Conservation (phyloP, 2,329 filamentous ascomycete species). For the Fusarium tuaranense region DNA sequence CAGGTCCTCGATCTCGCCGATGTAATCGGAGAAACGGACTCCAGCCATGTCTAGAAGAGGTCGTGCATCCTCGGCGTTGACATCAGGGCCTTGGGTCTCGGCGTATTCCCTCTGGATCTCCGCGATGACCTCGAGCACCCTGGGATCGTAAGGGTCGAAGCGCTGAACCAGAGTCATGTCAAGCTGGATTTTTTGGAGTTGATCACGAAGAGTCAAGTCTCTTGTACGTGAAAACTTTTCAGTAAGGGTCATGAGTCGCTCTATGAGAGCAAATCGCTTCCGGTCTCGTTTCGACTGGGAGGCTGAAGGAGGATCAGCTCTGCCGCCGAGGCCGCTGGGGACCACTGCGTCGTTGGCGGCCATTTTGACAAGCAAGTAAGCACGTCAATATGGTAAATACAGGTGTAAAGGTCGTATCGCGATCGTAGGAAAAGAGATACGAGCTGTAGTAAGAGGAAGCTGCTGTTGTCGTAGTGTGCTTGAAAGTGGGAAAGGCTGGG, state of each 20-base stretch:
- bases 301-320: slow-evolving; percentile 51
- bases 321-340: slow-evolving; percentile 48
- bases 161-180: slow-evolving; percentile 89
- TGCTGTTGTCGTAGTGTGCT: slow-evolving; percentile 10
- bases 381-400: background rate
- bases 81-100: slow-evolving; percentile 56
- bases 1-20: slow-evolving; percentile 86
- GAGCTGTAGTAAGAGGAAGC: slow-evolving; percentile 3
- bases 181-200: slow-evolving; percentile 90
- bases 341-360: slow-evolving; percentile 54
- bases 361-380: slow-evolving; percentile 45
- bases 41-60: slow-evolving; percentile 81
- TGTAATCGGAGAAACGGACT: slow-evolving; percentile 85
- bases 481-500: slow-evolving; percentile 21
- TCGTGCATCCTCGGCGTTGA: slow-evolving; percentile 58
- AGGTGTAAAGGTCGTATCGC: background rate
- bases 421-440: background rate
- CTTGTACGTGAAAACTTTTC: slow-evolving; percentile 84
- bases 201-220: slow-evolving; percentile 86
- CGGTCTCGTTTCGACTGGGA: slow-evolving; percentile 89
- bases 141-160: slow-evolving; percentile 82
- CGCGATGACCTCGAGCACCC: slow-evolving; percentile 78
- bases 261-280: slow-evolving; percentile 83
- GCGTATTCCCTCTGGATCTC: slow-evolving; percentile 69
- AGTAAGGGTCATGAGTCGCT: slow-evolving; percentile 81